A percentile compares a stretch with the other conserved stretches of the same genome.
These are phyloP conservation scores for Mucor piriformis DNA, from an alignment of 371 early-diverging fungal species.

Conservation along the genomic window DNA sequence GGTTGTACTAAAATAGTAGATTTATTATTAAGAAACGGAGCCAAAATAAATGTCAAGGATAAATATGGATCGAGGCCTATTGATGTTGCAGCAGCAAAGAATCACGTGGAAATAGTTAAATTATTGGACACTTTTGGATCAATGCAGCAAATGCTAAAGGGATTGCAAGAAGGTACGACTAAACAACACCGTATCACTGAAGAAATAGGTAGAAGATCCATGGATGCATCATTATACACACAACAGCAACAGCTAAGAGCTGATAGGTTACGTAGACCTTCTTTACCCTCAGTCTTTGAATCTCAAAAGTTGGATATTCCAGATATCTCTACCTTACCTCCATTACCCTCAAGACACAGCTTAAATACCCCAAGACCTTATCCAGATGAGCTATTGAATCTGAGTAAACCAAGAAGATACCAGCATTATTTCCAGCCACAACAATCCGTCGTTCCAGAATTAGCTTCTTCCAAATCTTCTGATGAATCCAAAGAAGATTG, in stretches of 20 bases:
- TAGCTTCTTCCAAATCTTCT: constrained; percentile 15
- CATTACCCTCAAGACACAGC: constrained; percentile 23
- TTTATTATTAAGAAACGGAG: constrained; percentile 64
- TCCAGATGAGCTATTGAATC: constrained; percentile 17
- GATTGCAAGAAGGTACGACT: constrained; percentile 25
- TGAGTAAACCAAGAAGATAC: constrained; percentile 1
- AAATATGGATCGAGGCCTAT: constrained; percentile 67
- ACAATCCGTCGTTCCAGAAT: too few species aligned
- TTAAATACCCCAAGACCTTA: constrained; percentile 24
- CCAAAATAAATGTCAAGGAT: constrained; percentile 60
- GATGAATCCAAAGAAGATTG: constrained; percentile 23
- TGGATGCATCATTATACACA: constrained; percentile 17
- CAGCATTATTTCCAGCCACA: constrained; percentile 5
- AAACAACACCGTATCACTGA: constrained; percentile 1
- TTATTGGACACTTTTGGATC: constrained; percentile 36
- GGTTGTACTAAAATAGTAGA: constrained; percentile 63
- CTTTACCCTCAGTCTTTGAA: constrained; percentile 28
- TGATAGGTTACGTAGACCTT: constrained; percentile 23
- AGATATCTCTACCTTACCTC: constrained; percentile 26
- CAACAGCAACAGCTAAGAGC: constrained; percentile 12
- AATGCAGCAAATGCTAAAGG: constrained; percentile 30
- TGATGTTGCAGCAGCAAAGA: constrained; percentile 59
- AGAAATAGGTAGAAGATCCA: constrained; percentile 20
- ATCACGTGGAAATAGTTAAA: constrained; percentile 55
- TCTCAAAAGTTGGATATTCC: constrained; percentile 26